Base-by-base conservation (phyloP, 73 alveolate species). In the Blepharisma stoltei region DNA sequence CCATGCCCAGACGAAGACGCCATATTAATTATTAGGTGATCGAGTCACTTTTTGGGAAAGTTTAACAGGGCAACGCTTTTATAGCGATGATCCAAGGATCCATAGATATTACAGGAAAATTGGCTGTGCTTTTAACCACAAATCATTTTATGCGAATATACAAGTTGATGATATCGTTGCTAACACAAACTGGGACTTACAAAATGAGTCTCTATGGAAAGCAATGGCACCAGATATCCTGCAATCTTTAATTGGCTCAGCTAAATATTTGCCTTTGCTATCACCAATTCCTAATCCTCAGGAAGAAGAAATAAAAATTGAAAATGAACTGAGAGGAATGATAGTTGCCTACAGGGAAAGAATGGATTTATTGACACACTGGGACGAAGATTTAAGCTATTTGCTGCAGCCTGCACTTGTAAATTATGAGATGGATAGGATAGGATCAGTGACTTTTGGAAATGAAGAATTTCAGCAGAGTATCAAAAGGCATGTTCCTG, bases 381-480 rank as follows among this genome's bases (percentile, higher is more conserved):
- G 82, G 83, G 97, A 90, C 49, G 78, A 75, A 20, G 81, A 90
- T 50, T 82, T 90, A 37, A 69, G 84, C 6, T 83, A 90, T 78
- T 50, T 90, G 48, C 82, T 90, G 47, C 27, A 68, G 11, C 54
- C 91, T 37, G 93, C 95, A 52, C 67, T 90, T 7, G 71, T 21
- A 3, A 90, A 88, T 70, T 90, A 90, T 76, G 97, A 90, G 81
- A 18, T 84, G 38, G 97, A 90, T 48, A 53, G 97, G 71, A 14
- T 88, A 5, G 83, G 89, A 25, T 80, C 81, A 7, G 71, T 67
- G 50, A 84, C 92, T 11, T 78, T 84, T 67, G 93, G 86, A 6
- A 70, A 82, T 55, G 89, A 88, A 11, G 97, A 90, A 76, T 90
- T 90, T 85, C 70, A 88, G 70, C 54, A 80, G 18, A 68, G 89